Evolutionary conservation across 768 basidiomycete species (phyloP).

Genomic region (Phylloporus rhodoxanthus): DNA sequence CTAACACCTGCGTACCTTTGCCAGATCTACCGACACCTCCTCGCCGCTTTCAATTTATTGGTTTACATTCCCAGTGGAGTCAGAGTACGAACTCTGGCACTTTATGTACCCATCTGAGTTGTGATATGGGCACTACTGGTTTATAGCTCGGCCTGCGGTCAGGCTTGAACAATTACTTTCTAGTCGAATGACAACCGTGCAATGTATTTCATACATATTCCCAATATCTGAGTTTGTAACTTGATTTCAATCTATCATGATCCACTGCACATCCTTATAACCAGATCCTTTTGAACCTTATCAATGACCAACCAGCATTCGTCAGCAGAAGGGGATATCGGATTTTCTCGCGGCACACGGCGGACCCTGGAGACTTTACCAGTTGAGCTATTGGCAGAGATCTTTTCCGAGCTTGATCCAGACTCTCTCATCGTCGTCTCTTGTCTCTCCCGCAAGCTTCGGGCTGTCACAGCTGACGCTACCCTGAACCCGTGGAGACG

Average conservation of each 20-base stretch:
- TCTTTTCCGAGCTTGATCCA: constrained; percentile 64
- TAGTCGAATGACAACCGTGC: too few species aligned
- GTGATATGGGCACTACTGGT: neutral
- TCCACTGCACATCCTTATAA: too few species aligned
- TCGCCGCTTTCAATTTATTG: too few species aligned
- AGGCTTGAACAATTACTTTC: too few species aligned
- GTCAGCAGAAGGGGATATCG: neutral
- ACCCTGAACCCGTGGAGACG: constrained; percentile 71
- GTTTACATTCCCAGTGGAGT: neutral
- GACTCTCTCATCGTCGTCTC: constrained; percentile 52
- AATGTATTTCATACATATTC: too few species aligned
- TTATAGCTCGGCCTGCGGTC: neutral
- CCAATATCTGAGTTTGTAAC: too few species aligned
- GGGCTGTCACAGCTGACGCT: constrained; percentile 53
- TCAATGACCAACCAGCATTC: constrained; percentile 1
- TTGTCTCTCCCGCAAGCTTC: constrained; percentile 55
- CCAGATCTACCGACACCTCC: neutral
- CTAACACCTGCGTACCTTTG: neutral
- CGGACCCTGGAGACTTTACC: constrained; percentile 47
- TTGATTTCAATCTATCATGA: too few species aligned
- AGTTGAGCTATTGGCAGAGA: constrained; percentile 71
- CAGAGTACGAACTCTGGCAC: neutral
- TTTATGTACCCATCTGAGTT: neutral
- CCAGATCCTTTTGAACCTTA: neutral
- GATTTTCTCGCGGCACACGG: neutral